These are phyloP conservation scores for Candida insectalens DNA, from an alignment of 805 yeast genomes.

Conservation along the genomic window DNA sequence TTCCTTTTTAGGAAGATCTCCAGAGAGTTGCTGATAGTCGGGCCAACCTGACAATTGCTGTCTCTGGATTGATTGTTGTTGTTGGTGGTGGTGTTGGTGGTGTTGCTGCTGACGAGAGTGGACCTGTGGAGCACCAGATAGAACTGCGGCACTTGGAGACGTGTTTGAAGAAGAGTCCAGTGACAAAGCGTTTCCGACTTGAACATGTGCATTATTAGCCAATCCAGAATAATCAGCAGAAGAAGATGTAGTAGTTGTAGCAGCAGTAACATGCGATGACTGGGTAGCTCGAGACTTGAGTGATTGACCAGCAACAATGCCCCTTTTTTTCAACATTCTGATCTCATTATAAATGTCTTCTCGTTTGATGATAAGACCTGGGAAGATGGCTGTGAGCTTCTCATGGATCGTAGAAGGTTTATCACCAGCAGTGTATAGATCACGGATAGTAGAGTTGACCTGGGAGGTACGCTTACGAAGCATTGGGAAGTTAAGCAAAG, in stretches of 20 bases:
- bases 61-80: not conserved
- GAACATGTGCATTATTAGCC: too few relatives aligned
- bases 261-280: not conserved
- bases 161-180: not conserved
- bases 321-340: slow-evolving; percentile 43
- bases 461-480: slow-evolving; percentile 43
- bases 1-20: not conserved
- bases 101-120: slow-evolving; percentile 2
- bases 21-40: slow-evolving; percentile 8
- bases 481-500: slow-evolving; percentile 47
- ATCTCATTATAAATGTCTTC: slow-evolving; percentile 52
- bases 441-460: slow-evolving; percentile 40
- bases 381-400: slow-evolving; percentile 40
- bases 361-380: slow-evolving; percentile 43
- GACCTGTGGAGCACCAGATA: not conserved
- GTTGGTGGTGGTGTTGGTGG: slow-evolving; percentile 3
- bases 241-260: too few relatives aligned
- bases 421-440: slow-evolving; percentile 43
- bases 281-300: too few relatives aligned
- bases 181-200: too few relatives aligned
- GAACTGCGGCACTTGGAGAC: not conserved
- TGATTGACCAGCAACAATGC: too few relatives aligned
- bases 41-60: slow-evolving; percentile 1
- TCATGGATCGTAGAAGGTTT: slow-evolving; percentile 46
- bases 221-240: too few relatives aligned